Percentiles rank a stretch among this genome's conserved stretches.
These are phyloP conservation scores for Pseudodiploospora longispora DNA, from an alignment of 2,329 filamentous ascomycete species.

Conservation along the genomic window DNA sequence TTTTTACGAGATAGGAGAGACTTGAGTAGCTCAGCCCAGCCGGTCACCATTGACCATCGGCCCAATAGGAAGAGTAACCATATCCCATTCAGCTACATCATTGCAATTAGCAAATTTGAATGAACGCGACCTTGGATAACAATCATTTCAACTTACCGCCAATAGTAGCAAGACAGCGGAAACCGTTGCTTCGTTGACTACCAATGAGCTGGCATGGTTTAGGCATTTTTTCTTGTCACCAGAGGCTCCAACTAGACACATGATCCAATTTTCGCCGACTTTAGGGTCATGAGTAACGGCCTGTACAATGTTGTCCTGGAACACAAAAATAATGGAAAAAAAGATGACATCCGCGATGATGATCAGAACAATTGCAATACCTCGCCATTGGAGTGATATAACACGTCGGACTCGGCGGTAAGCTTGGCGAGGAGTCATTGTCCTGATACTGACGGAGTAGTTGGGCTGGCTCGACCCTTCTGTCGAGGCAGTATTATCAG, in stretches of 20 bases:
- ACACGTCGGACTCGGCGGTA: slow-evolving; percentile 82
- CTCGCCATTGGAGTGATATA: slow-evolving; percentile 87
- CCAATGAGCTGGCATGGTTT: slow-evolving; percentile 47
- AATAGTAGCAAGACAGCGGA: slow-evolving; percentile 76
- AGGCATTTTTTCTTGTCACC: slow-evolving; percentile 60
- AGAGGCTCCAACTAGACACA: slow-evolving; percentile 53
- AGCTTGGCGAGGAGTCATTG: slow-evolving; percentile 75
- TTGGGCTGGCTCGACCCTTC: slow-evolving; percentile 61
- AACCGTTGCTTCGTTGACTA: slow-evolving; percentile 69
- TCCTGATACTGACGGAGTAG: slow-evolving; percentile 67
- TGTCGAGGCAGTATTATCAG: slow-evolving; percentile 63
- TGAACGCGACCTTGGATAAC: background rate
- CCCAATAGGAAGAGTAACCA: slow-evolving; percentile 78
- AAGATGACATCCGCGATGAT: slow-evolving; percentile 90
- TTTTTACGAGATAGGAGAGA: slow-evolving; percentile 42
- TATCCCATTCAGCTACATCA: slow-evolving; percentile 63
- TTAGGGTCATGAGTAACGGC: slow-evolving; percentile 44
- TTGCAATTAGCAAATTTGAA: slow-evolving; percentile 15
- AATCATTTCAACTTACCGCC: slow-evolving; percentile 46
- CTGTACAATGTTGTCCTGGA: slow-evolving; percentile 66
- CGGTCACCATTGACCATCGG: slow-evolving; percentile 74
- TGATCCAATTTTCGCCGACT: slow-evolving; percentile 57
- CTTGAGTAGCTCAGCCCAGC: slow-evolving; percentile 64
- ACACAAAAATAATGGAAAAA: slow-evolving; percentile 86
- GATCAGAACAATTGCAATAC: slow-evolving; percentile 80